These are phyloP conservation scores for Coix lacrymajobi DNA, from an alignment of 176 grass and related monocot genomes.

Conservation along the genomic window DNA sequence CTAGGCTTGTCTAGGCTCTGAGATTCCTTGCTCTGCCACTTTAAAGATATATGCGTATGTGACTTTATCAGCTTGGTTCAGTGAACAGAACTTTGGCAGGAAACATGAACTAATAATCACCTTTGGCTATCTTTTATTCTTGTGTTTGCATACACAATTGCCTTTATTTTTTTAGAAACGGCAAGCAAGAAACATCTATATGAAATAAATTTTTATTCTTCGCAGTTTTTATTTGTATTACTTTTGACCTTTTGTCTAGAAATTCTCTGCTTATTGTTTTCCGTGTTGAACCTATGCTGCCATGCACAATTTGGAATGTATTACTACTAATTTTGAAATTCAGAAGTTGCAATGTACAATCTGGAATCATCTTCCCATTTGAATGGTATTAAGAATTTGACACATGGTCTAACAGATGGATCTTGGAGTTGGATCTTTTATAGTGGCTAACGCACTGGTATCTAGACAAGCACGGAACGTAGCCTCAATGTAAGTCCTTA, in stretches of 20 bases:
- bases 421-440: slow-evolving; percentile 94
- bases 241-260: background rate
- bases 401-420: slow-evolving; percentile 77
- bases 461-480: slow-evolving; percentile 73
- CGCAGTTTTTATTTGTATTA: background rate
- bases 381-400: slow-evolving; percentile 26
- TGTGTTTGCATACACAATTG: background rate
- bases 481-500: slow-evolving; percentile 49
- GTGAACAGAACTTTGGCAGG: background rate
- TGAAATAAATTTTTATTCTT: background rate
- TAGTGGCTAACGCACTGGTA: slow-evolving; percentile 80
- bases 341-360: slow-evolving; percentile 13
- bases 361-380: background rate
- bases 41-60: background rate
- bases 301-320: background rate
- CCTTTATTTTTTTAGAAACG: background rate
- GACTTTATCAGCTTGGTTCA: slow-evolving; percentile 14
- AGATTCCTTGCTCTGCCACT: no score
- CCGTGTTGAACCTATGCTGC: background rate
- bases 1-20: no score
- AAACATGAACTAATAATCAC: background rate
- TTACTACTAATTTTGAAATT: slow-evolving; percentile 5
- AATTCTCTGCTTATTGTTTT: background rate
- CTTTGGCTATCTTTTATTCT: background rate
- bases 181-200: background rate